phyloP scores from a whole-genome alignment of 2,329 filamentous ascomycete species.

The Penicillium sp. region DNA sequence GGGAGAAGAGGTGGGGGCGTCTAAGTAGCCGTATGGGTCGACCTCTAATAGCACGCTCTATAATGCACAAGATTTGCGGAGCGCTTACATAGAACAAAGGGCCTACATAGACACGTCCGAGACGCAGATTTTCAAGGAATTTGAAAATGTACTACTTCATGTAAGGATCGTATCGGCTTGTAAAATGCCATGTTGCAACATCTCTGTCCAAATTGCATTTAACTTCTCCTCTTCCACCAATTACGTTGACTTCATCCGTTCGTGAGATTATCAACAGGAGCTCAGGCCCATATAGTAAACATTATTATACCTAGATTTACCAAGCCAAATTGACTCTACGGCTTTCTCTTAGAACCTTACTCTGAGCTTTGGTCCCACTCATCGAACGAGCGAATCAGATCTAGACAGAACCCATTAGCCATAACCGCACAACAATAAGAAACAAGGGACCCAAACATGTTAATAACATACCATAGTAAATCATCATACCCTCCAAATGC shows the following conservation, averaged over 20 bases:
- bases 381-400: slow-evolving; percentile 35
- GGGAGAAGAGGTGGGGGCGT: too few relatives aligned
- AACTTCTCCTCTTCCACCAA: background rate
- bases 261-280: background rate
- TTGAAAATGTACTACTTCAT: rapidly evolving
- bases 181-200: background rate
- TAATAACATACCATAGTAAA: slow-evolving; percentile 41
- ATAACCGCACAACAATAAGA: background rate
- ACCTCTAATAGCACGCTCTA: too few relatives aligned
- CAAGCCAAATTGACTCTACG: background rate
- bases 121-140: too few relatives aligned
- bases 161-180: background rate
- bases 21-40: too few relatives aligned
- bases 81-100: too few relatives aligned
- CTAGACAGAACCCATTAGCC: slow-evolving; percentile 15
- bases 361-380: slow-evolving; percentile 17
- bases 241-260: background rate
- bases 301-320: background rate
- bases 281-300: background rate
- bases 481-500: slow-evolving; percentile 44
- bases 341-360: background rate
- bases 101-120: too few relatives aligned
- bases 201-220: background rate
- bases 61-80: too few relatives aligned
- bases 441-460: background rate